phyloP scores from a whole-genome alignment of 2,329 filamentous ascomycete genomes.

The Xylaria sp. region DNA sequence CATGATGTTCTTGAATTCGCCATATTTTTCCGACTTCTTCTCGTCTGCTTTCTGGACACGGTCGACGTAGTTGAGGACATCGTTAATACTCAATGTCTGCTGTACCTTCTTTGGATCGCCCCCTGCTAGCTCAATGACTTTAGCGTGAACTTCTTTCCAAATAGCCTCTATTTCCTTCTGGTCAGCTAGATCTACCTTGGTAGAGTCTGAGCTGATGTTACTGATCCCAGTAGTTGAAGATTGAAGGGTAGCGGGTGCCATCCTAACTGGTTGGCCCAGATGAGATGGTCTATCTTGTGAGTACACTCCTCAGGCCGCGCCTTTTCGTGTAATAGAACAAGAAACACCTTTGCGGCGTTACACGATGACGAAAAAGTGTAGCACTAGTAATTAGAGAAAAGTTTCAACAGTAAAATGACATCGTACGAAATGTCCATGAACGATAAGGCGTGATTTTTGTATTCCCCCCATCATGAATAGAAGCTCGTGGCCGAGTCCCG shows the following conservation, averaged over 20 bases:
- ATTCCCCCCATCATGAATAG: neutral
- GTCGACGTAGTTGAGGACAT: slow-evolving; percentile 41
- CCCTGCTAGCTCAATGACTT: slow-evolving; percentile 43
- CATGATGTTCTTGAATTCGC: slow-evolving; percentile 38
- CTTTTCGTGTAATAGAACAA: neutral
- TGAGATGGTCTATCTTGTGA: neutral
- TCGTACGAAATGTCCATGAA: neutral
- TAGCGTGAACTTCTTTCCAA: slow-evolving; percentile 43
- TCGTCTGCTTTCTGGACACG: slow-evolving; percentile 35
- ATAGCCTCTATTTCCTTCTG: slow-evolving; percentile 42
- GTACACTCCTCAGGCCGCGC: neutral
- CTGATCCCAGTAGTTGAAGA: slow-evolving; percentile 30
- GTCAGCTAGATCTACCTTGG: slow-evolving; percentile 35
- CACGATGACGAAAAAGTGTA: neutral
- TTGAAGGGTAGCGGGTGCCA: slow-evolving; percentile 34
- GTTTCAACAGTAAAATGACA: neutral
- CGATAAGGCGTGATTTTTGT: neutral
- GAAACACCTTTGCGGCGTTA: neutral
- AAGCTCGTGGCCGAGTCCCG: slow-evolving; percentile 10
- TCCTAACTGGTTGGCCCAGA: slow-evolving; percentile 10
- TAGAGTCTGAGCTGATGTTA: slow-evolving; percentile 27
- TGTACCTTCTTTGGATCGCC: slow-evolving; percentile 37
- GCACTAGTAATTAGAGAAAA: neutral
- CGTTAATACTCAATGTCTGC: slow-evolving; percentile 38
- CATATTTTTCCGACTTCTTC: slow-evolving; percentile 40